Evolutionary conservation across 345 rosid species (phyloP).

Genomic region (Turnera subulata): DNA sequence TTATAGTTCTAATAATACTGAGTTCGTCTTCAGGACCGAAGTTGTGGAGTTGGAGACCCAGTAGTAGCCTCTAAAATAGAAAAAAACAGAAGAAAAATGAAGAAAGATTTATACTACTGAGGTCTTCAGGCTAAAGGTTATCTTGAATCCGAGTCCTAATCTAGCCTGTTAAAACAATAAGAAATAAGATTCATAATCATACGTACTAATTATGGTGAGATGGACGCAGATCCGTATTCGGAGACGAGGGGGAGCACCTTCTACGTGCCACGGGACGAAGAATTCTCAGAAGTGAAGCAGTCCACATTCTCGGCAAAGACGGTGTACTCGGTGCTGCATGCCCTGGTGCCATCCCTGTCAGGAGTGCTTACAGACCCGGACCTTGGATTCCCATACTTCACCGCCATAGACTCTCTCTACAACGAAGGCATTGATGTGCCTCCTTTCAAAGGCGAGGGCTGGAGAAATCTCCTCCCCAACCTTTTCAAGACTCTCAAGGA

Average conservation of each 20-base stretch:
- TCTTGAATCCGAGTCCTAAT: too few relatives aligned
- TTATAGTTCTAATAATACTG: too few relatives aligned
- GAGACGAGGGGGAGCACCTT: conserved; percentile 41
- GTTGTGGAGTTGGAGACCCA: too few relatives aligned
- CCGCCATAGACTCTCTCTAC: conserved; percentile 58
- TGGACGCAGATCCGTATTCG: conserved; percentile 38
- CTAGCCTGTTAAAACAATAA: too few relatives aligned
- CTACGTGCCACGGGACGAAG: conserved; percentile 84
- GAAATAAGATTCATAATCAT: not conserved
- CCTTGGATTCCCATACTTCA: conserved; percentile 57
- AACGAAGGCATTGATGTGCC: conserved; percentile 51
- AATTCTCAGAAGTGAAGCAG: conserved; percentile 50
- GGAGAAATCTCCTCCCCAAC: conserved; percentile 46
- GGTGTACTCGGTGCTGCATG: conserved; percentile 56
- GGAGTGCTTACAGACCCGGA: conserved; percentile 33
- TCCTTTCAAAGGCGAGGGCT: conserved; percentile 27
- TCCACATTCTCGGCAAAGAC: conserved; percentile 55
- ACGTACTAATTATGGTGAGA: too few relatives aligned
- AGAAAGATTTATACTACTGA: too few relatives aligned
- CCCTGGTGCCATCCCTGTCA: conserved; percentile 51
- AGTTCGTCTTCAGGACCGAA: too few relatives aligned
- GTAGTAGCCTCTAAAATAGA: too few relatives aligned
- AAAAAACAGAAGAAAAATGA: too few relatives aligned
- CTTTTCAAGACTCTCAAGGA: conserved; percentile 44
- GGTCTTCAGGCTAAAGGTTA: too few relatives aligned